Conservation (phyloP, 106 monocot species). For the Allium cepa region DNA sequence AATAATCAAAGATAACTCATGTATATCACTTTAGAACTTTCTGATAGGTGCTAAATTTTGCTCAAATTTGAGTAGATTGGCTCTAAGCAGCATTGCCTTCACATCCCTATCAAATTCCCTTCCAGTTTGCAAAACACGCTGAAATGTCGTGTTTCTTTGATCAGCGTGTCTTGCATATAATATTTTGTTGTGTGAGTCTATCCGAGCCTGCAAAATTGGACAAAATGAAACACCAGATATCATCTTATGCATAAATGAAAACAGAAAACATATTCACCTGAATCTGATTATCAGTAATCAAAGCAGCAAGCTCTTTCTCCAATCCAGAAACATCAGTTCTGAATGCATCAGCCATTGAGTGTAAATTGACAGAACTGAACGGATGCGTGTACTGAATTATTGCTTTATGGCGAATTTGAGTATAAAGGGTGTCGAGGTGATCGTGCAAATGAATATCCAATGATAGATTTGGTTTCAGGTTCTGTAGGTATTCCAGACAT, state of each 20-base stretch:
- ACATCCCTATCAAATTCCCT: constrained; percentile 82
- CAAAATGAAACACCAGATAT: background rate
- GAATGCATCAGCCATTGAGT: constrained; percentile 86
- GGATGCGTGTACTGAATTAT: constrained; percentile 96
- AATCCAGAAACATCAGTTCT: constrained; percentile 70
- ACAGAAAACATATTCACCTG: constrained; percentile 30
- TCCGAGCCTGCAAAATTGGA: constrained; percentile 55
- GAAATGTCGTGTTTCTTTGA: constrained; percentile 87
- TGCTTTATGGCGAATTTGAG: constrained; percentile 91
- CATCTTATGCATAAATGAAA: background rate
- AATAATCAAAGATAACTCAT: too few species aligned
- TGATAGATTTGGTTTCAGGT: constrained; percentile 63
- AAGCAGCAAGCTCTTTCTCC: constrained; percentile 88
- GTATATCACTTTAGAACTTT: constrained; percentile 28
- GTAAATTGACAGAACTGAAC: constrained; percentile 89
- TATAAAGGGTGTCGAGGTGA: constrained; percentile 78
- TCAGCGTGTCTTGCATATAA: constrained; percentile 91
- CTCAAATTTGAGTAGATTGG: constrained; percentile 80
- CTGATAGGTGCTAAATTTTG: constrained; percentile 28
- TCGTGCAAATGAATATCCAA: constrained; percentile 91
- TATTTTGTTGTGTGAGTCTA: constrained; percentile 94
- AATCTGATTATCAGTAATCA: constrained; percentile 90
- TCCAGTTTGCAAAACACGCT: constrained; percentile 76
- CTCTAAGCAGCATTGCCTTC: constrained; percentile 67
- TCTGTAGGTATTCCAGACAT: constrained; percentile 88